phyloP scores from a whole-genome alignment of 805 yeast species.

The Candida verbasci region DNA sequence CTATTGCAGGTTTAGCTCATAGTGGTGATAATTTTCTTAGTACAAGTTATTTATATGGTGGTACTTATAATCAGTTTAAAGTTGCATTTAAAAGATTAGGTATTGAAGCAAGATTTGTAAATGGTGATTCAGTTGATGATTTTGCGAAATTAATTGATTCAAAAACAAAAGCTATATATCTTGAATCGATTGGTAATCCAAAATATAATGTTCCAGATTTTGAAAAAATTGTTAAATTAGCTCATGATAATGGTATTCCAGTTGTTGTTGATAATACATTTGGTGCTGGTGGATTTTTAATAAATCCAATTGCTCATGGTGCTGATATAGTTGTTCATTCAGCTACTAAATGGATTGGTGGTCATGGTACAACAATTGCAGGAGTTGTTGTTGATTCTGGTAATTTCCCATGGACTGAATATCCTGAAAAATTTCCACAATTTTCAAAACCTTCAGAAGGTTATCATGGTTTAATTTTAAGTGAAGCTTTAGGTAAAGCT shows the following conservation, averaged over 20 bases:
- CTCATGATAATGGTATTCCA: constrained; percentile 84
- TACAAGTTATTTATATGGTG: constrained; percentile 87
- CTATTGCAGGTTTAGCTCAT: constrained; percentile 78
- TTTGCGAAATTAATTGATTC: constrained; percentile 73
- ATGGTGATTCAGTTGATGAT: constrained; percentile 74
- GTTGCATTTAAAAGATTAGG: constrained; percentile 88
- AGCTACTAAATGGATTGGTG: constrained; percentile 97
- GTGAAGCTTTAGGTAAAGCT: constrained; percentile 73
- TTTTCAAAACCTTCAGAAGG: constrained; percentile 89
- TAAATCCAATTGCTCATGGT: constrained; percentile 82
- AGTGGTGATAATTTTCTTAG: constrained; percentile 88
- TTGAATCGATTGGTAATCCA: constrained; percentile 93
- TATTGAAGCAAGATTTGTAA: constrained; percentile 77
- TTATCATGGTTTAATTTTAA: constrained; percentile 82
- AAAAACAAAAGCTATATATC: constrained; percentile 82
- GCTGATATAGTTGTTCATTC: constrained; percentile 92
- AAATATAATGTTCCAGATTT: constrained; percentile 90
- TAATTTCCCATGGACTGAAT: constrained; percentile 84
- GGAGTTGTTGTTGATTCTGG: constrained; percentile 91
- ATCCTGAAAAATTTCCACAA: constrained; percentile 88
- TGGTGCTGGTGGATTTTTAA: constrained; percentile 92
- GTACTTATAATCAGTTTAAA: constrained; percentile 93
- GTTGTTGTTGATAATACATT: constrained; percentile 94
- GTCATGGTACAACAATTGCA: constrained; percentile 92
- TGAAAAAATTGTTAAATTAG: constrained; percentile 65